These are phyloP conservation scores for Chloroidium sp. DNA, from an alignment of 163 green algal genomes.

Conservation along the genomic window DNA sequence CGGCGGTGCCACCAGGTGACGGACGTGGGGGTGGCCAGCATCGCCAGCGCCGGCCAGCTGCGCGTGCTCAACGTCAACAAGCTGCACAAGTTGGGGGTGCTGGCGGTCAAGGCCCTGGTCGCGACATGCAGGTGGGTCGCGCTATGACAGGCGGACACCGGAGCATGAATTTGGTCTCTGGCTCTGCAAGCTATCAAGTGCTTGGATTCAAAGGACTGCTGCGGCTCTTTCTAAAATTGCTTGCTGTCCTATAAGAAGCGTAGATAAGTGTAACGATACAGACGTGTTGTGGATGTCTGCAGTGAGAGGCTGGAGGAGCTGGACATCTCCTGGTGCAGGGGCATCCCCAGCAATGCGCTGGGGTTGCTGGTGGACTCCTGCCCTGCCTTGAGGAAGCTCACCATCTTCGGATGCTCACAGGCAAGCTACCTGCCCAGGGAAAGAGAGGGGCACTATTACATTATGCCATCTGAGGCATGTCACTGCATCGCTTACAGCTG, in stretches of 20 bases:
- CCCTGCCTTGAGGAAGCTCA: slow-evolving; percentile 20
- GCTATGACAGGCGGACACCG: background rate
- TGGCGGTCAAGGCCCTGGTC: slow-evolving; percentile 20
- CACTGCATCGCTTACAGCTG: background rate
- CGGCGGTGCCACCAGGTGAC: slow-evolving; percentile 31
- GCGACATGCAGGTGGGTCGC: slow-evolving; percentile 7
- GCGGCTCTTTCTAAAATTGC: too few species aligned
- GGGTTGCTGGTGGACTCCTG: slow-evolving; percentile 49
- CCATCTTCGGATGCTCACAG: slow-evolving; percentile 53
- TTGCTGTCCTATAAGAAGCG: too few species aligned
- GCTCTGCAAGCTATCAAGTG: background rate
- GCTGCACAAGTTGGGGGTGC: slow-evolving; percentile 14
- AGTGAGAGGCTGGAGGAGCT: slow-evolving; percentile 28
- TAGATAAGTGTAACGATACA: too few species aligned
- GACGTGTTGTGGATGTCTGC: background rate
- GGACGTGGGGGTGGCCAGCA: slow-evolving; percentile 25
- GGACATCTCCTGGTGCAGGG: slow-evolving; percentile 48
- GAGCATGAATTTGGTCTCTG: background rate
- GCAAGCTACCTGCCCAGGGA: background rate
- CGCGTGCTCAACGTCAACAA: slow-evolving; percentile 22
- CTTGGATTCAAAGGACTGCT: too few species aligned
- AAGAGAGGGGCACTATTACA: background rate
- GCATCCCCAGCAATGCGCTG: slow-evolving; percentile 23
- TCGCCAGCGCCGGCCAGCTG: slow-evolving; percentile 24
- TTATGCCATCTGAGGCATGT: background rate